Conservation (phyloP, 2,329 filamentous ascomycete genomes). For the Raffaelea arxii region DNA sequence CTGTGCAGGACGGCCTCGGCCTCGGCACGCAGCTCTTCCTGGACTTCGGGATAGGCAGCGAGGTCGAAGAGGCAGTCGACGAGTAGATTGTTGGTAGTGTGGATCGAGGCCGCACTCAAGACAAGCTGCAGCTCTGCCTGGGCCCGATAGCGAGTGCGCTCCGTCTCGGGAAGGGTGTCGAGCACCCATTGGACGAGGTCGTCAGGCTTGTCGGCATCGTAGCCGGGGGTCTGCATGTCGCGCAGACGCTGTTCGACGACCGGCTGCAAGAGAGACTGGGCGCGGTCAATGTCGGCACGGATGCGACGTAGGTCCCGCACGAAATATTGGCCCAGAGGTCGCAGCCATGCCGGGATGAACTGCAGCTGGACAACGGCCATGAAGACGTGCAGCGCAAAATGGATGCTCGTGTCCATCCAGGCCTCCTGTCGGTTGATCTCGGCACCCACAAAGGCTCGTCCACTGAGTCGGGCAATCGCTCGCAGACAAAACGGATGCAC, state of each 20-base stretch:
- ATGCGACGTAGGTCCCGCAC: conserved; percentile 37
- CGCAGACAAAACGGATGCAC: conserved; percentile 42
- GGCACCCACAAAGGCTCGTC: conserved; percentile 42
- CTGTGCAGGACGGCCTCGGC: conserved; percentile 30
- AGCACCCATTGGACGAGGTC: conserved; percentile 36
- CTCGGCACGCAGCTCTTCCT: conserved; percentile 39
- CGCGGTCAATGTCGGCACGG: conserved; percentile 29
- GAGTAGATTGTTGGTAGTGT: conserved; percentile 33
- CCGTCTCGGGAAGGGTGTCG: conserved; percentile 27
- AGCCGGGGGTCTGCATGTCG: conserved; percentile 25
- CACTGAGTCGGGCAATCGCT: conserved; percentile 42
- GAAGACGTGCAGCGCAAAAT: conserved; percentile 40
- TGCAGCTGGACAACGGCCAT: conserved; percentile 38
- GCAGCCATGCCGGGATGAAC: conserved; percentile 39
- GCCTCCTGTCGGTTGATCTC: conserved; percentile 39
- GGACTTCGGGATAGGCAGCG: conserved; percentile 34
- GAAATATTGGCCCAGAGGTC: conserved; percentile 34
- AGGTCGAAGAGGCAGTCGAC: conserved; percentile 42
- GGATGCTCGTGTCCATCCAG: conserved; percentile 43
- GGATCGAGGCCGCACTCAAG: conserved; percentile 32
- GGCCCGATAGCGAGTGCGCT: conserved; percentile 25
- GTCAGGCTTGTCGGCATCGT: conserved; percentile 28
- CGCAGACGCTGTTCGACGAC: conserved; percentile 35
- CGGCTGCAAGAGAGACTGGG: conserved; percentile 32
- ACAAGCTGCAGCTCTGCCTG: conserved; percentile 35